These are phyloP conservation scores for Blastobotrys ciferrii DNA, from an alignment of 1,139 yeast genomes.

Conservation along the genomic window DNA sequence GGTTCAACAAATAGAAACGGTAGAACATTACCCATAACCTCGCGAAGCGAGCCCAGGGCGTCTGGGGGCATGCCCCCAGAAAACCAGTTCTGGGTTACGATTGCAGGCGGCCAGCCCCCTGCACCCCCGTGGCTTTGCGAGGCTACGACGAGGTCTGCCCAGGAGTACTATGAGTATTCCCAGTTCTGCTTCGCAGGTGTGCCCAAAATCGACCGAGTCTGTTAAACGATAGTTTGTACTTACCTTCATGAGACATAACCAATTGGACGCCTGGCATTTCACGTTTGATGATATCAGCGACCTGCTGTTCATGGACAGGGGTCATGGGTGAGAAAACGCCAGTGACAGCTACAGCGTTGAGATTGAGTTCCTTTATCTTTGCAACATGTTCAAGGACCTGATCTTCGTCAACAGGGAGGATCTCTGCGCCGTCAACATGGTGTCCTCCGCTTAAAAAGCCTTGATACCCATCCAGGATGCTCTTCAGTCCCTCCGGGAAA, in stretches of 20 bases:
- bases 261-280: constrained; percentile 38
- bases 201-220: no score
- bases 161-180: no score
- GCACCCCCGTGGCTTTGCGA: no score
- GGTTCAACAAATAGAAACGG: no score
- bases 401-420: constrained; percentile 36
- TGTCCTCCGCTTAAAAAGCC: constrained; percentile 42
- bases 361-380: constrained; percentile 34
- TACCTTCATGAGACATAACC: constrained; percentile 38
- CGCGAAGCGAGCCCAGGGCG: no score
- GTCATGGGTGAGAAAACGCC: constrained; percentile 43
- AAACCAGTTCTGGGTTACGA: no score
- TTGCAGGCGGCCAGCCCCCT: no score
- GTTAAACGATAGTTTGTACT: no score
- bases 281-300: constrained; percentile 32
- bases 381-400: constrained; percentile 36
- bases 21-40: no score
- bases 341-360: constrained; percentile 39
- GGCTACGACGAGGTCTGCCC: no score
- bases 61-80: no score
- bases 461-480: constrained; percentile 37
- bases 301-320: constrained; percentile 38
- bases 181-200: no score
- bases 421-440: constrained; percentile 42
- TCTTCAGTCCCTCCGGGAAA: constrained; percentile 41